These are phyloP conservation scores for Phylloporus sp. DNA, from an alignment of 768 basidiomycete species.

Conservation along the genomic window DNA sequence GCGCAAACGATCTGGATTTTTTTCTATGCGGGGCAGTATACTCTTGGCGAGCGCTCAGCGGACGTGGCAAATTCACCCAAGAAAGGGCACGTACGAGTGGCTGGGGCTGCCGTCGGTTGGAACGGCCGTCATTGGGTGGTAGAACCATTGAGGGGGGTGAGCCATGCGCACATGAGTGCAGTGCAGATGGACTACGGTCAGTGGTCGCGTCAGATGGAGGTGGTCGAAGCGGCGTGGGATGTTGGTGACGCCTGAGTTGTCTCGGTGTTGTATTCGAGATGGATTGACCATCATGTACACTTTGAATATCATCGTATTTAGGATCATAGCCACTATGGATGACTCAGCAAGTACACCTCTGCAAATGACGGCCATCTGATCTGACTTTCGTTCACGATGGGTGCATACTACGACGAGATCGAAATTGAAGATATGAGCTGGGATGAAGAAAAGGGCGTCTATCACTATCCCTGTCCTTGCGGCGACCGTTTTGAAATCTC, in stretches of 20 bases:
- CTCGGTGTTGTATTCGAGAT: too few relatives aligned
- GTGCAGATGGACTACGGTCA: slow-evolving; percentile 6
- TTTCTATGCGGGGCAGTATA: too few relatives aligned
- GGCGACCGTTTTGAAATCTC: slow-evolving; percentile 98
- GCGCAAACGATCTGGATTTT: too few relatives aligned
- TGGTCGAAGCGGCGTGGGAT: too few relatives aligned
- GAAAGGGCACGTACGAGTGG: too few relatives aligned
- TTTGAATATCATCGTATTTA: too few relatives aligned
- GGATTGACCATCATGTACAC: too few relatives aligned
- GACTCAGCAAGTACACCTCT: slow-evolving; percentile 2
- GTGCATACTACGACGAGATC: slow-evolving; percentile 91
- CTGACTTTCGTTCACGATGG: slow-evolving; percentile 51
- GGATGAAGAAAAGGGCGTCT: slow-evolving; percentile 77
- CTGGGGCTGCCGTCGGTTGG: too few relatives aligned
- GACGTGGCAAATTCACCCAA: too few relatives aligned
- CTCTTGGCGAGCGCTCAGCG: too few relatives aligned
- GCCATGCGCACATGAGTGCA: slow-evolving; percentile 1
- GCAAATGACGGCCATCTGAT: too few relatives aligned
- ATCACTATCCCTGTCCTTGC: slow-evolving; percentile 96
- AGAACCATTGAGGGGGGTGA: slow-evolving; percentile 4
- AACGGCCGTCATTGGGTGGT: slow-evolving; percentile 9
- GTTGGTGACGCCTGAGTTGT: too few relatives aligned
- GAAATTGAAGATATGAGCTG: slow-evolving; percentile 97
- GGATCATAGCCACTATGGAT: slow-evolving; percentile 10
- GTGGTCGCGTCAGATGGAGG: slow-evolving; percentile 5